A percentile compares a stretch with the other conserved stretches of the same genome.
Evolutionary conservation across 768 basidiomycete species (phyloP).

Genomic region (Tricholoma flavovirens): DNA sequence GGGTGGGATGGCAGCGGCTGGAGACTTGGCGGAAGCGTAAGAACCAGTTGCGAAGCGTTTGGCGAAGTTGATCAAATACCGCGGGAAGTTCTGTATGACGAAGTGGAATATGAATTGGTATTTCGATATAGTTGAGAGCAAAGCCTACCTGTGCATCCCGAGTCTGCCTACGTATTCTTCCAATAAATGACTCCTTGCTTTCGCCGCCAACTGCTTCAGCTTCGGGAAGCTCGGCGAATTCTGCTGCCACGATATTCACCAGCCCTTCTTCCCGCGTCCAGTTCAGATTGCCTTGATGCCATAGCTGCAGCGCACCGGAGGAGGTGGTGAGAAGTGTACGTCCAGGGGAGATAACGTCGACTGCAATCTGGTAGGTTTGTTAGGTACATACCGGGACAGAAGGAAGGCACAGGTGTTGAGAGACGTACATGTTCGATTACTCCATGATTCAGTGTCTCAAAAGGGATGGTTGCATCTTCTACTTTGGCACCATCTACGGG

Average conservation of each 20-base stretch:
- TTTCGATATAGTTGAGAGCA: background rate
- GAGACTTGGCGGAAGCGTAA: slow-evolving; percentile 45
- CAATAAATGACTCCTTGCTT: slow-evolving; percentile 40
- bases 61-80: slow-evolving; percentile 59
- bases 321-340: slow-evolving; percentile 57
- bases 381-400: slow-evolving; percentile 22
- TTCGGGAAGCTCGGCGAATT: slow-evolving; percentile 79
- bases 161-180: slow-evolving; percentile 51
- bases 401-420: background rate
- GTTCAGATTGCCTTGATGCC: slow-evolving; percentile 39
- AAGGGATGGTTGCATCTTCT: slow-evolving; percentile 54
- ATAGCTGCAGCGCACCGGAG: slow-evolving; percentile 74
- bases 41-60: slow-evolving; percentile 69
- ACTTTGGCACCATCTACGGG: slow-evolving; percentile 42
- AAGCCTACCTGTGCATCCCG: slow-evolving; percentile 50
- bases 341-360: slow-evolving; percentile 23
- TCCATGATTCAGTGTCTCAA: slow-evolving; percentile 62
- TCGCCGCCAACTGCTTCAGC: slow-evolving; percentile 32
- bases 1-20: slow-evolving; percentile 24
- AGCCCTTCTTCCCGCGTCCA: slow-evolving; percentile 86
- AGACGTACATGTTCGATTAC: slow-evolving; percentile 57
- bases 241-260: slow-evolving; percentile 53
- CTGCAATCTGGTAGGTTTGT: slow-evolving; percentile 44
- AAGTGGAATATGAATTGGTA: background rate
- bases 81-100: slow-evolving; percentile 58